phyloP scores from a whole-genome alignment of 192 early-diverging fungal genomes.

The Coemansia aciculifera region DNA sequence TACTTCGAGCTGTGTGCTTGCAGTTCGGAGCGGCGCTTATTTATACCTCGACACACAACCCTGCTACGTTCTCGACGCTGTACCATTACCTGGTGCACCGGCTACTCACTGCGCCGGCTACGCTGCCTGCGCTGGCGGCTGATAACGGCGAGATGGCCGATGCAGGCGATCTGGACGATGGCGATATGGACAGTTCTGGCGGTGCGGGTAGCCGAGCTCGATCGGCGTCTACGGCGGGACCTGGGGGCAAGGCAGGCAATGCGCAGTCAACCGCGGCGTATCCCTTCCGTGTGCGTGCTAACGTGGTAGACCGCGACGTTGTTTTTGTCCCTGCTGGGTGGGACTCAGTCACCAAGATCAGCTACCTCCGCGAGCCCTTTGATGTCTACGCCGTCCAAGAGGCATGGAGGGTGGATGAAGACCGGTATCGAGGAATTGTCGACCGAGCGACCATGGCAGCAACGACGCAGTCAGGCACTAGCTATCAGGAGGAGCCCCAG shows the following conservation, averaged over 20 bases:
- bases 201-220: constrained; percentile 1
- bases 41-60: constrained; percentile 81
- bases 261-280: constrained; percentile 30
- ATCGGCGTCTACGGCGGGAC: neutral
- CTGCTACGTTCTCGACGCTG: constrained; percentile 71
- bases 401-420: constrained; percentile 66
- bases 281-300: constrained; percentile 67
- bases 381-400: constrained; percentile 62
- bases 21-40: constrained; percentile 88
- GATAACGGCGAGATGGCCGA: neutral
- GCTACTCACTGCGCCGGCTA: constrained; percentile 44
- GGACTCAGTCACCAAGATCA: constrained; percentile 91
- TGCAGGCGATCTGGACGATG: constrained; percentile 9
- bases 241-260: neutral
- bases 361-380: constrained; percentile 71
- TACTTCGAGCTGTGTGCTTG: constrained; percentile 84
- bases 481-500: neutral
- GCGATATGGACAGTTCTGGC: neutral
- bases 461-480: neutral
- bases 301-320: constrained; percentile 84
- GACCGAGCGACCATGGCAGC: constrained; percentile 19
- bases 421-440: constrained; percentile 35
- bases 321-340: constrained; percentile 91
- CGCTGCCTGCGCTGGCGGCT: constrained; percentile 17
- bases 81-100: constrained; percentile 83